Base-by-base conservation (phyloP, 805 yeast genomes). In the Suhomyces sp. region DNA sequence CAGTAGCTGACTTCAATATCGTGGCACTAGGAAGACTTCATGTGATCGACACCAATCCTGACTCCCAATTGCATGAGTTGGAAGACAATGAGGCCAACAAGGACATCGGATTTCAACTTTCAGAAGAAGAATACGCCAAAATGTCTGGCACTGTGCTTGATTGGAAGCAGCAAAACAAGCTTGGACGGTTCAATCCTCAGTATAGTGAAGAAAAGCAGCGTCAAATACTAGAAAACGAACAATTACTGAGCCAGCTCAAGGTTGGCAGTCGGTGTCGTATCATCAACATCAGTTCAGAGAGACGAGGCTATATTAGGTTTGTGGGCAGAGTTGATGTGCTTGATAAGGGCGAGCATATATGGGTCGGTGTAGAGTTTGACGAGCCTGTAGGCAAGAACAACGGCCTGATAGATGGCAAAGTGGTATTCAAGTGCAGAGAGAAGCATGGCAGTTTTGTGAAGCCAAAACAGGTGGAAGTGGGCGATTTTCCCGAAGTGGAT, bases 361-460 rank as follows among this genome's bases (percentile, higher is more conserved):
- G 97, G 97, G 79, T 88, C 29, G 98, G 97, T 0, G 80, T 93
- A 3, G 88, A 86, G 60, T 84, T 91, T 51, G 94, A 88, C 60
- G 90, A 88, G 59, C 93, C 97, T 0, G 79, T 81, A 6, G 98
- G 98, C 5, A 90, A 87, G 66, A 90, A 92, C 62, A 83, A 90
- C 63, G 98, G 98, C 0, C 70, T 82, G 19, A 72, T 90, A 40
- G 81, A 83, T 35, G 91, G 89, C 0, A 65, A 59, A 0, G 61
- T 76, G 35, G 79, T 88, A 57, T 92, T 93, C 64, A 62, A 71
- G 4, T 82, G 90, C 31, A 71, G 73, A 5, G 62, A 63, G 5
- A 78, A 79, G 19, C 85, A 88, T 61, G 97, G 97, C 5, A 84
- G 90, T 5, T 90, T 93, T 66, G 82, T 91, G 12, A 81, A 81